Evolutionary conservation across 108 stramenopile species (phyloP), one percentile per base, ranked within the genome.

Genomic region (Cylindrotheca fusiformis): DNA sequence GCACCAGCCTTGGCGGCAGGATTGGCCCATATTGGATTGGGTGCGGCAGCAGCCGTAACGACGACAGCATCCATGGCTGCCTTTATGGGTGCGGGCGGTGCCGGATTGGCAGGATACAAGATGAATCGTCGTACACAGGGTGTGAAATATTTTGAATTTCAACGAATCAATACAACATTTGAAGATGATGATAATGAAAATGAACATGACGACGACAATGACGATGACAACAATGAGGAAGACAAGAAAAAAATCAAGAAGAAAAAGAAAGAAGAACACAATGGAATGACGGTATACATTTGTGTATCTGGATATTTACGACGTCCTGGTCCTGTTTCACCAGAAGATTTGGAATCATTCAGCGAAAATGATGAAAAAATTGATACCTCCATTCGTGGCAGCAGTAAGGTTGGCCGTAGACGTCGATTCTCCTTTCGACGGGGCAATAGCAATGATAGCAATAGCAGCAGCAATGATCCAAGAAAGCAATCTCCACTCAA

Each of bases 1-100:
- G 82, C 79, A 17, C 82, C 82, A 19, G 82, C 74, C n/a, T 58
- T 83, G 26, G 82, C 76, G 2, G 79, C 79, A 50, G 76, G 70
- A 0, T 59, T 83, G 45, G 60, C 79, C 18, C 58, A 68, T 19
- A 67, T 76, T 28, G 76, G 79, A 30, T 32, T 48, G 5, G 60
- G 36, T 8, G 70, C 79, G n/a, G 41, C 79, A 26, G 76, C 72
- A 41, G 63, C 72, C 3, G 47, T 79, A 14, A 75, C 78, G 31
- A 78, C 75, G 10, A 69, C 68, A 36, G 69, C 74, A 33, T 72
- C 76, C 48, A 73, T 71, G 2, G 76, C 79, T 12, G 60, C 72
- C 24, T 44, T 82, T 8, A 80, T 83, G 52, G 82, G 82, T 22
- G 79, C 73, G 14, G 82, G 74, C n/a, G 82, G 82, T 48, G 82